A percentile compares a stretch with the other conserved stretches of the same genome.
Conservation (phyloP, 805 yeast genomes). For the Teunomyces barrocoloradensis region DNA sequence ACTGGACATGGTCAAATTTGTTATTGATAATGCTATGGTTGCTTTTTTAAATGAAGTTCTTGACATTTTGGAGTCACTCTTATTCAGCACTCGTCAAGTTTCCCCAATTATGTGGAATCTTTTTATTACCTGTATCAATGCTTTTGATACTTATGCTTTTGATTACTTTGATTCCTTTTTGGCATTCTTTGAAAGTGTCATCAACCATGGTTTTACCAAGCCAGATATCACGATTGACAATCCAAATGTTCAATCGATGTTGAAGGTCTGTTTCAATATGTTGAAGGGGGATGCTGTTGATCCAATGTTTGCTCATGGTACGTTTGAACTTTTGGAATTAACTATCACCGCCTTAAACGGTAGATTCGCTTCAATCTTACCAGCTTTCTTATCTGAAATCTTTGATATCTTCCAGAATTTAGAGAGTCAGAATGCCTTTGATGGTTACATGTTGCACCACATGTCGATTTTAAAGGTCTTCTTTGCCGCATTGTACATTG, state of each 20-base stretch:
- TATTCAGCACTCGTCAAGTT: conserved; percentile 52
- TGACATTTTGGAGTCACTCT: conserved; percentile 50
- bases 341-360: conserved; percentile 17
- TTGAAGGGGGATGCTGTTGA: conserved; percentile 34
- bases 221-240: conserved; percentile 33
- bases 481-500: conserved; percentile 39
- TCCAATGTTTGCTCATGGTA: conserved; percentile 38
- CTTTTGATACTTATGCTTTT: conserved; percentile 58
- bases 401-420: conserved; percentile 31
- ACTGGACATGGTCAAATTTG: conserved; percentile 31
- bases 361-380: conserved; percentile 31
- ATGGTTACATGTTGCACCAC: conserved; percentile 44
- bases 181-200: conserved; percentile 56
- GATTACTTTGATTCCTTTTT: conserved; percentile 57
- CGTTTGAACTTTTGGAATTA: conserved; percentile 34
- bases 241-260: conserved; percentile 37
- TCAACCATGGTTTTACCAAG: conserved; percentile 48
- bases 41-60: conserved; percentile 37
- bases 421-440: conserved; percentile 39
- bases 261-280: conserved; percentile 35
- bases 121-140: conserved; percentile 45
- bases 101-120: conserved; percentile 55
- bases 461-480: conserved; percentile 43
- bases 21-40: conserved; percentile 40
- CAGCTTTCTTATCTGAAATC: conserved; percentile 30